phyloP scores from a whole-genome alignment of 306 rosid genomes.

The Gynostemma pentaphyllum region DNA sequence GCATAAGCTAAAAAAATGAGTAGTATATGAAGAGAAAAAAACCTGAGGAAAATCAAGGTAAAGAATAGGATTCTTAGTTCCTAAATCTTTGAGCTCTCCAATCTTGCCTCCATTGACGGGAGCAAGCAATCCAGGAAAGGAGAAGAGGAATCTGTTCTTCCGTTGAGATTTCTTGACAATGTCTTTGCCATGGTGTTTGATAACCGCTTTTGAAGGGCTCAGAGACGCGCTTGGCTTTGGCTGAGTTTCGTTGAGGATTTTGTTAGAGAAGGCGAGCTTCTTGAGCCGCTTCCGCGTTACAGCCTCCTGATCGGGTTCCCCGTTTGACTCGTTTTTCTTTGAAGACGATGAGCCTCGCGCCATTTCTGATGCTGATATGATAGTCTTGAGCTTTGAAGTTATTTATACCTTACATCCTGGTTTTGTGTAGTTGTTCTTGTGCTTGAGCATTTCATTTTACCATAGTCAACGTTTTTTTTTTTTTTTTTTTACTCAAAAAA shows the following conservation, averaged over 20 bases:
- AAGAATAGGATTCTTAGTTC: conserved; percentile 71
- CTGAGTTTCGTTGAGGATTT: conserved; percentile 39
- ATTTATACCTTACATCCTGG: too few relatives aligned
- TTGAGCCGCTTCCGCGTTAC: conserved; percentile 60
- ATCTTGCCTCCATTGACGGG: conserved; percentile 68
- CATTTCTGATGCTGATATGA: conserved; percentile 16
- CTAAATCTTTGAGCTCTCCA: conserved; percentile 85
- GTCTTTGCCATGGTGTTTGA: conserved; percentile 75
- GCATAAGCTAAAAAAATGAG: too few relatives aligned
- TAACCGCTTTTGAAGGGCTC: conserved; percentile 48
- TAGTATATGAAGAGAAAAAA: too few relatives aligned
- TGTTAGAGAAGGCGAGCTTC: conserved; percentile 47
- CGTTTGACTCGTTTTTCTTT: conserved; percentile 8
- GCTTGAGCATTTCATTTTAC: too few relatives aligned
- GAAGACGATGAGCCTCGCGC: conserved; percentile 26
- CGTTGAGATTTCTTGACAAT: conserved; percentile 78
- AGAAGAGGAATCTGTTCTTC: conserved; percentile 70
- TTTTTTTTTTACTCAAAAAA: too few relatives aligned
- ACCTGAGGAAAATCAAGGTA: conserved; percentile 90
- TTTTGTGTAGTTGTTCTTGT: too few relatives aligned
- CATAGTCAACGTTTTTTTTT: too few relatives aligned
- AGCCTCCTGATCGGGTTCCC: conserved; percentile 25
- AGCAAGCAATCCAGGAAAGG: conserved; percentile 70
- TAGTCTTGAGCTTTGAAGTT: too few relatives aligned
- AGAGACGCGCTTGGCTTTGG: conserved; percentile 25